Percentiles rank a stretch among this genome's conserved stretches.
These are phyloP conservation scores for Ceratocystis colombiana DNA, from an alignment of 2,329 filamentous ascomycete genomes.

Conservation along the genomic window DNA sequence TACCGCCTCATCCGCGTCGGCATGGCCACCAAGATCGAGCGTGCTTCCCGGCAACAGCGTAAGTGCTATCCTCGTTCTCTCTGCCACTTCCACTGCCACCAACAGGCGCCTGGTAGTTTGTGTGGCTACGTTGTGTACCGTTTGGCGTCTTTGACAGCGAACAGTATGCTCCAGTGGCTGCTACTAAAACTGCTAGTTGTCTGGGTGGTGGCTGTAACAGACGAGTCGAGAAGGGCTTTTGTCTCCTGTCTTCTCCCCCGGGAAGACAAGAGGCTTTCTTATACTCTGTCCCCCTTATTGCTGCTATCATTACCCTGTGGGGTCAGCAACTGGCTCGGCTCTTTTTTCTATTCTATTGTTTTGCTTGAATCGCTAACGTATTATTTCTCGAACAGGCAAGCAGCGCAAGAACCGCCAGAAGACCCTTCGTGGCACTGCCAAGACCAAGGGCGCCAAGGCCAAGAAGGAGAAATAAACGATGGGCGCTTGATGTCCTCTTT, in stretches of 20 bases:
- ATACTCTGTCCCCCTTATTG: slow-evolving; percentile 16
- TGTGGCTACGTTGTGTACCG: slow-evolving; percentile 9
- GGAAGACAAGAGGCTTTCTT: slow-evolving; percentile 26
- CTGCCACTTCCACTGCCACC: slow-evolving; percentile 22
- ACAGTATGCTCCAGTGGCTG: slow-evolving; percentile 10
- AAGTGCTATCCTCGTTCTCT: slow-evolving; percentile 43
- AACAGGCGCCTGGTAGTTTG: slow-evolving; percentile 18
- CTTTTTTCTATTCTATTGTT: background rate
- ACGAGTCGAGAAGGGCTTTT: slow-evolving; percentile 25
- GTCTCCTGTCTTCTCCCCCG: slow-evolving; percentile 22
- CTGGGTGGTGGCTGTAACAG: slow-evolving; percentile 21
- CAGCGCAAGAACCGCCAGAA: slow-evolving; percentile 99
- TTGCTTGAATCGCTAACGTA: slow-evolving; percentile 17
- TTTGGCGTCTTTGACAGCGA: slow-evolving; percentile 7
- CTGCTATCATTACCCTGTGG: background rate
- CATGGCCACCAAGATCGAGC: slow-evolving; percentile 88
- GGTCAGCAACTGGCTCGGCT: no score
- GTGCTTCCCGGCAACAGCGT: slow-evolving; percentile 97
- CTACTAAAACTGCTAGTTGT: background rate
- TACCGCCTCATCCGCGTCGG: slow-evolving; percentile 95
- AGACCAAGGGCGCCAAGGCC: slow-evolving; percentile 90
- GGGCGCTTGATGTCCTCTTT: slow-evolving; percentile 21
- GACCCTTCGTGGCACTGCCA: slow-evolving; percentile 94
- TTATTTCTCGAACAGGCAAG: slow-evolving; percentile 61
- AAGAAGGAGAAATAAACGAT: slow-evolving; percentile 82